Evolutionary conservation across 192 early-diverging fungal genomes (phyloP), one percentile per base, ranked within the genome.

Genomic region (Diversispora epigaea): DNA sequence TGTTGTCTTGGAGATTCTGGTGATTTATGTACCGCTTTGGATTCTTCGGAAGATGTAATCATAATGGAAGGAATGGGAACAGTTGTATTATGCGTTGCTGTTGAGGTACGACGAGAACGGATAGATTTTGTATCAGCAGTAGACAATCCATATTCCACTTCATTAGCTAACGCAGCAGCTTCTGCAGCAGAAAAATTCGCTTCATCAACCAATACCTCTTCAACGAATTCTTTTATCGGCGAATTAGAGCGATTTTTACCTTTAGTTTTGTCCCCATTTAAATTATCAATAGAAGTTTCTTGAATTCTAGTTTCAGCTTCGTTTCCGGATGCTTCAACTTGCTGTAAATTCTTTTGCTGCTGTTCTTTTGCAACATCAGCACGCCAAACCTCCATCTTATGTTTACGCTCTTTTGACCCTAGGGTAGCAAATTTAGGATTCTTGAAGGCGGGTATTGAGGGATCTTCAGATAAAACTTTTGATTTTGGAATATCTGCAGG

Each of bases 321-420:
- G 14, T 50, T 54, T 17, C 50, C 50, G 4, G n/a, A 54, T 63
- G 19, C 63, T 11, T 57, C 74, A 55, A 67, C 39, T 54, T 57
- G 21, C 4, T 22, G 39, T 41, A 55, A 12, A 21, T 22, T 7
- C 60, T 60, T 43, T 55, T 71, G 22, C 14, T 70, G 12, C n/a
- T 66, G 73, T 52, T 75, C 73, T 54, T 75, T 75, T 6, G 80
- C 80, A 21, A 83, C 82, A 32, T 76, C 79, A 12, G 75, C 76
- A 39, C 82, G 66, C 82, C 82, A 83, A 0, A 77, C 76, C 54
- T 83, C 82, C 82, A 83, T 78, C 69, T 77, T 79, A 4, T 61
- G 76, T 17, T 83, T 76, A 25, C 82, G 77, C 54, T 78, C 68
- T 32, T 79, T 80, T 0, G 69, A 46, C 3, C 73, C 62, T 19